Conservation (phyloP, 257 asterid genomes). For the Rauvolfia tetraphylla region DNA sequence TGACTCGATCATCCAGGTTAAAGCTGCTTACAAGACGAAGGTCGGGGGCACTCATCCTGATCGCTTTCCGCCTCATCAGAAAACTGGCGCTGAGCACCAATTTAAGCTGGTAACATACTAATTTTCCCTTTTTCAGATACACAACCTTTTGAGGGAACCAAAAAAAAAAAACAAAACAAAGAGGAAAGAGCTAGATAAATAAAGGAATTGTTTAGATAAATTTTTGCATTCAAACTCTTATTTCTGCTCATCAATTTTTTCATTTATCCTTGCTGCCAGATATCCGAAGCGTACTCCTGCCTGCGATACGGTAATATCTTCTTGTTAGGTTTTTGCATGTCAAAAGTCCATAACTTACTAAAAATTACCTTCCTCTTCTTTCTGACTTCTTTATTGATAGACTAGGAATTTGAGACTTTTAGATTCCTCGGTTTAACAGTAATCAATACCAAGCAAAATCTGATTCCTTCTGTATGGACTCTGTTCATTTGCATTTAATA, state of each 20-base stretch:
- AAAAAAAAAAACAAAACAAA: not conserved
- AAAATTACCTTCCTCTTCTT: no score
- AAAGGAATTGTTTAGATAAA: not conserved
- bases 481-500: not conserved
- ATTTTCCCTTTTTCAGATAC: not conserved
- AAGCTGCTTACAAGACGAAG: conserved; percentile 61
- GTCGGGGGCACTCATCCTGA: conserved; percentile 80
- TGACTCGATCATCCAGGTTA: conserved; percentile 34
- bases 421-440: not conserved
- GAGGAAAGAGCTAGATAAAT: not conserved
- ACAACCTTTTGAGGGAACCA: not conserved
- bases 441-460: not conserved
- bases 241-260: conserved; percentile 1
- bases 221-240: not conserved
- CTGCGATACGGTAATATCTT: conserved; percentile 44
- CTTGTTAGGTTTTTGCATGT: not conserved
- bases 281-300: conserved; percentile 64
- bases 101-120: conserved; percentile 48
- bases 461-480: not conserved
- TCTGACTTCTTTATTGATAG: no score
- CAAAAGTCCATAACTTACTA: not conserved
- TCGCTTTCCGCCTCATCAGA: conserved; percentile 54
- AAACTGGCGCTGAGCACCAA: conserved; percentile 47
- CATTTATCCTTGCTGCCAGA: conserved; percentile 28
- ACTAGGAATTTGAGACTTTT: not conserved